Evolutionary conservation across 179 eudicot species (phyloP).

Genomic region (Amaranthus tricolor): DNA sequence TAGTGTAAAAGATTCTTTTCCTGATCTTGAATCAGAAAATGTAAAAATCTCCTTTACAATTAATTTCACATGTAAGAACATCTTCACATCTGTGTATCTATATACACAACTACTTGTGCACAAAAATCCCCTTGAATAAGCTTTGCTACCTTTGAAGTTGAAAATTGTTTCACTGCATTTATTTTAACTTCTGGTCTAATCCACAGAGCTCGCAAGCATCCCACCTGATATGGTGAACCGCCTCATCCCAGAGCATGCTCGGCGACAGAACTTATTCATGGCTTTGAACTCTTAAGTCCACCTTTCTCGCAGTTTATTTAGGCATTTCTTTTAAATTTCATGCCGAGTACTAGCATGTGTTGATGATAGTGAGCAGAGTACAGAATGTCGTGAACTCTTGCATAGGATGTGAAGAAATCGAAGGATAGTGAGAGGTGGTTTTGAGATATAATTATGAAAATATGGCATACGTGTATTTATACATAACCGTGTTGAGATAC

Average conservation of each 20-base stretch:
- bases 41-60: too few species aligned
- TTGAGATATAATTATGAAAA: neutral
- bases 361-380: conserved; percentile 12
- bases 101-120: too few species aligned
- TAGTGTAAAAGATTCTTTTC: too few species aligned
- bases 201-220: conserved; percentile 73
- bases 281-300: conserved; percentile 59
- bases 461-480: conserved; percentile 19
- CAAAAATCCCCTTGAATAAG: too few species aligned
- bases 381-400: conserved; percentile 12
- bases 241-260: conserved; percentile 93
- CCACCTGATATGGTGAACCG: conserved; percentile 69
- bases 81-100: too few species aligned
- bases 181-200: neutral
- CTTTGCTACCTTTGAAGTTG: neutral
- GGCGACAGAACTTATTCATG: conserved; percentile 90
- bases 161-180: neutral
- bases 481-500: neutral
- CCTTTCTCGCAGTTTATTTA: conserved; percentile 4
- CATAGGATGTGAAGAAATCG: conserved; percentile 12
- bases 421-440: conserved; percentile 9
- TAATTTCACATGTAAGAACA: too few species aligned
- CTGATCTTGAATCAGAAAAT: too few species aligned
- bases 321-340: conserved; percentile 10
- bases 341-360: conserved; percentile 13